Evolutionary conservation across 2,329 filamentous ascomycete genomes (phyloP), one percentile per base, ranked within the genome.

Genomic region (Verticillium nonalfalfae): DNA sequence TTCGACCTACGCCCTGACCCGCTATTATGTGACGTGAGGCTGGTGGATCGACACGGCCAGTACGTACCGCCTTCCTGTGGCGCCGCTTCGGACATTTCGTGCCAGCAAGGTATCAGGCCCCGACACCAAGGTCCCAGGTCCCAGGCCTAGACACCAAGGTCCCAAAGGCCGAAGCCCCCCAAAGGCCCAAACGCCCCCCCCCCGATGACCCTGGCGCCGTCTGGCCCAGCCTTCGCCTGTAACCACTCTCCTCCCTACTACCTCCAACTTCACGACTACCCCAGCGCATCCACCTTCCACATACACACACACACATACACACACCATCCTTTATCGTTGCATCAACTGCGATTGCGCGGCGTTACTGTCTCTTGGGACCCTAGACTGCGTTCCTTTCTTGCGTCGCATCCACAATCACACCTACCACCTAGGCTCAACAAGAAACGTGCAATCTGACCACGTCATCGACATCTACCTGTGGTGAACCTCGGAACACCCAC

Each of bases 361-460:
- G 18, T 56, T 36, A 38, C n/a, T 33, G n/a, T 34, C n/a, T 9
- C 50, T 13, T n/a, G 36, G 15, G 31, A n/a, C 15, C 2, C 18
- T n/a, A 35, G 13, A 52, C 35, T 33, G 36, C 21, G 31, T 61
- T 58, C 15, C 66, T 66, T 61, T 59, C 66, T 62, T 61, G 54
- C 26, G 56, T 21, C 61, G 58, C 60, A 3, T 1, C 18, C 18
- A 10, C 7, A 7, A 26, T 21, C 9, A 10, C n/a, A 9, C n/a
- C n/a, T 11, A 56, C 56, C 54, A 26, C 33, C 64, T 66, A 66
- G 66, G 66, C 64, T 68, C 67, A 61, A 65, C 62, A 13, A 2
- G 35, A 65, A 36, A 15, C 52, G 26, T 34, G 35, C 35, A 1
- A 36, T 9, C 35, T 38, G 54, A 58, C 61, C 71, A 69, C 57